Evolutionary conservation across 495 filamentous ascomycete species (phyloP).

Genomic region (Hypoxylon cercidicola): DNA sequence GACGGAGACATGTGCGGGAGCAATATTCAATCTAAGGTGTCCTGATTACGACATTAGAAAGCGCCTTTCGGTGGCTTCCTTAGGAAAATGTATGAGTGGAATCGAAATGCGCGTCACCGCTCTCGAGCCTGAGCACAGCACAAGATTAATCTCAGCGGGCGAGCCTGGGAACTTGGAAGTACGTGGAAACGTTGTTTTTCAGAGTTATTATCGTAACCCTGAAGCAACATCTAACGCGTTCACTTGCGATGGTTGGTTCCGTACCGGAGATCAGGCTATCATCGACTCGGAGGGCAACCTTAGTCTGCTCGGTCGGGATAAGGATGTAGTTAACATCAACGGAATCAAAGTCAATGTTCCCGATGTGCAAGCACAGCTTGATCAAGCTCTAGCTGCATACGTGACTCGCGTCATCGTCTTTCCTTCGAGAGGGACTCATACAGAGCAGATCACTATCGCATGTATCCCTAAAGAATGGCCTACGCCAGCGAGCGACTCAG

Average conservation of each 20-base stretch:
- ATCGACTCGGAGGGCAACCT: constrained; percentile 62
- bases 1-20: constrained; percentile 66
- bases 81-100: constrained; percentile 55
- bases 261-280: constrained; percentile 69
- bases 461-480: constrained; percentile 46
- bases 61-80: constrained; percentile 46
- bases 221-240: constrained; percentile 65
- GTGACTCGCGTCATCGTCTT: constrained; percentile 44
- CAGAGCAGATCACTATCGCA: constrained; percentile 52
- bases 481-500: too few species aligned
- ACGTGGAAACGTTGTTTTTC: constrained; percentile 61
- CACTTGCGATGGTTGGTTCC: constrained; percentile 72
- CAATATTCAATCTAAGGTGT: constrained; percentile 53
- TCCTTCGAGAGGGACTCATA: constrained; percentile 42
- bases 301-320: constrained; percentile 64
- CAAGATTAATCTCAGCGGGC: too few species aligned
- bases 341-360: constrained; percentile 58
- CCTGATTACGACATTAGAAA: constrained; percentile 49
- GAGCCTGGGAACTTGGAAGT: constrained; percentile 43
- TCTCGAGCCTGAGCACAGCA: too few species aligned
- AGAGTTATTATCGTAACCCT: constrained; percentile 68
- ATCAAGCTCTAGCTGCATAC: constrained; percentile 50
- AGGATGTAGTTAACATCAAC: constrained; percentile 69
- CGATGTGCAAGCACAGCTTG: constrained; percentile 57
- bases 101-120: constrained; percentile 56